Evolutionary conservation across 305 asterid species (phyloP).

Genomic region (Fraxinus albicans): DNA sequence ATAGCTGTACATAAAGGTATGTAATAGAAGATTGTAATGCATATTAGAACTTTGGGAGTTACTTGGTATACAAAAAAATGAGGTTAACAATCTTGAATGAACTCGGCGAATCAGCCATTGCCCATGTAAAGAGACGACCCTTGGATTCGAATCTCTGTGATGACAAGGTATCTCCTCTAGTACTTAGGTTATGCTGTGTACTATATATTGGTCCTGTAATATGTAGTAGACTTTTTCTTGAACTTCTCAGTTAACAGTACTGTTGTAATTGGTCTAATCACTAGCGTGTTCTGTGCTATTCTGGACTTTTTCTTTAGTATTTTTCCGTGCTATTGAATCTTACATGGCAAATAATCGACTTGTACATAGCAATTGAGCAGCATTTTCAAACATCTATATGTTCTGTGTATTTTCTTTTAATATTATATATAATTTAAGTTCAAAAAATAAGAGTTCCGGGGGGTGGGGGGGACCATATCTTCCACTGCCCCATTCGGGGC

Average conservation of each 20-base stretch:
- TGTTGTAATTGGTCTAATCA: background rate
- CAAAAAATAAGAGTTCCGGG: background rate
- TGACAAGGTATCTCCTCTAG: background rate
- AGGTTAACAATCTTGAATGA: background rate
- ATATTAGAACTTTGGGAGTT: background rate
- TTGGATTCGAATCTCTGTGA: background rate
- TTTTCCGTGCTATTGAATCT: background rate
- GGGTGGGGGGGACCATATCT: background rate
- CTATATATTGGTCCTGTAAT: background rate
- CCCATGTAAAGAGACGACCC: background rate
- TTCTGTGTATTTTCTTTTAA: background rate
- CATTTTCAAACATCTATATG: background rate
- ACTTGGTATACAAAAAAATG: background rate
- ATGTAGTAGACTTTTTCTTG: background rate
- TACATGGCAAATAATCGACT: background rate
- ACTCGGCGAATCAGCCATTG: background rate
- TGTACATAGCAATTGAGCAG: background rate
- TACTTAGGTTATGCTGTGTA: background rate
- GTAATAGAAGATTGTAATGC: constrained; percentile 27
- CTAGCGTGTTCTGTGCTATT: background rate
- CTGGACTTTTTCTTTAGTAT: background rate
- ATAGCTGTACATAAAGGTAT: constrained; percentile 38
- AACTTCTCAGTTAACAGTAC: background rate
- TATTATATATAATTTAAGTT: no score
- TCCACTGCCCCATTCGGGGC: background rate